Conservation (phyloP, 371 early-diverging fungal genomes). For the Zopfochytrium polystomum region DNA sequence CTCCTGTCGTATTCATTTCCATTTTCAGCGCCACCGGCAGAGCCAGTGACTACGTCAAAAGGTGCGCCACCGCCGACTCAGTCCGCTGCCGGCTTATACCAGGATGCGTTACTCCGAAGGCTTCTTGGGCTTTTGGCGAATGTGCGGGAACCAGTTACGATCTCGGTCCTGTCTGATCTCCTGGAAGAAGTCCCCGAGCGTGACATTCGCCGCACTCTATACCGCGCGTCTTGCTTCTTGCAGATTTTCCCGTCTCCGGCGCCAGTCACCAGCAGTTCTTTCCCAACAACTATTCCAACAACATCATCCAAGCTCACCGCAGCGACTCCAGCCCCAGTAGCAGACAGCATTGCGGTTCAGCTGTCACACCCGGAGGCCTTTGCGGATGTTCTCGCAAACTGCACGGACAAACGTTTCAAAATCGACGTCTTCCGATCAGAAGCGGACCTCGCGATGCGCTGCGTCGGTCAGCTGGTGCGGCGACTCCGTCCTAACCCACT, state of each 20-base stretch:
- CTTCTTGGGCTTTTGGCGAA: conserved; percentile 9
- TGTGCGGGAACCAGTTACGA: conserved; percentile 11
- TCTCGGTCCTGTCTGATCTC: conserved; percentile 5
- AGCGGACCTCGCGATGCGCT: conserved; percentile 9
- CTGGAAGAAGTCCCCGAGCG: conserved; percentile 1
- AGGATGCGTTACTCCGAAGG: conserved; percentile 2
- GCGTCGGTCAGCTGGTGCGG: not conserved
- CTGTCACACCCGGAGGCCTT: too few relatives aligned
- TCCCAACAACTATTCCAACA: too few relatives aligned
- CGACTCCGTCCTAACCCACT: conserved; percentile 21
- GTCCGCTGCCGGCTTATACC: not conserved
- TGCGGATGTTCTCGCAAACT: conserved; percentile 18
- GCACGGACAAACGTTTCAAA: conserved; percentile 21
- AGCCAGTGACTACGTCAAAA: too few relatives aligned
- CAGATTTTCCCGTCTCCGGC: too few relatives aligned
- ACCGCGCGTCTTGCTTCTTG: not conserved
- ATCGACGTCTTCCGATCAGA: conserved; percentile 3
- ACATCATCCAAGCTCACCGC: too few relatives aligned
- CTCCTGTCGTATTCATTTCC: conserved; percentile 12
- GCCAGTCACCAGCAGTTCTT: too few relatives aligned
- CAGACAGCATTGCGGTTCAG: too few relatives aligned
- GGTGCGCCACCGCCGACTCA: not conserved
- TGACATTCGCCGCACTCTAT: conserved; percentile 3
- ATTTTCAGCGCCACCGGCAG: too few relatives aligned
- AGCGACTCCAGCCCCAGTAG: too few relatives aligned